A percentile compares a stretch with the other conserved stretches of the same genome.
phyloP scores from a whole-genome alignment of 192 early-diverging fungal species.

The Phycomyces nitens region DNA sequence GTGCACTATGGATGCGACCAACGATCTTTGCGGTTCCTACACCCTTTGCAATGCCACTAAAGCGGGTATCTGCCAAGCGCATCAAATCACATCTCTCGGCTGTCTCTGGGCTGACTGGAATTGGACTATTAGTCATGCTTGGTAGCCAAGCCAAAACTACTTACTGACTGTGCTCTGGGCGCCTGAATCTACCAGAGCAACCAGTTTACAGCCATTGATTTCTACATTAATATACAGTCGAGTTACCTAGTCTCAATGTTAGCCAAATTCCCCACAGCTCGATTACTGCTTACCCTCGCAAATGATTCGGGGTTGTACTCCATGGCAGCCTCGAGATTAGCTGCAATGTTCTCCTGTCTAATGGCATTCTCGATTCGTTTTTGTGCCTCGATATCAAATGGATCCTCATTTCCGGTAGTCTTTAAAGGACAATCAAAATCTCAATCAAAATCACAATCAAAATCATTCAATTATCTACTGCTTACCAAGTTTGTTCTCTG shows the following conservation, averaged over 20 bases:
- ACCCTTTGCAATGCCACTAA: conserved; percentile 85
- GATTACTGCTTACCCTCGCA: conserved; percentile 60
- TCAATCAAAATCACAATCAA: background rate
- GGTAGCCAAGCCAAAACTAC: conserved; percentile 5
- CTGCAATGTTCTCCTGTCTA: conserved; percentile 73
- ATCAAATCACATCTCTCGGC: conserved; percentile 79
- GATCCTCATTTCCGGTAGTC: conserved; percentile 66
- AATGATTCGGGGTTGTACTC: conserved; percentile 96
- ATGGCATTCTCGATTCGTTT: conserved; percentile 89
- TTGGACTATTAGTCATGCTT: background rate
- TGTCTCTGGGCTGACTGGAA: conserved; percentile 57
- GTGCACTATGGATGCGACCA: conserved; percentile 89
- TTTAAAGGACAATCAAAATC: conserved; percentile 33
- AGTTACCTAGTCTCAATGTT: conserved; percentile 51
- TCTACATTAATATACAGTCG: conserved; percentile 90
- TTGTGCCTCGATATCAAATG: conserved; percentile 90
- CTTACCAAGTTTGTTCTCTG: conserved; percentile 34
- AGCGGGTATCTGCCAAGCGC: conserved; percentile 85
- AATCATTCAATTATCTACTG: too few relatives aligned
- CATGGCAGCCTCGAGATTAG: conserved; percentile 83
- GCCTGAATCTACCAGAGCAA: conserved; percentile 96
- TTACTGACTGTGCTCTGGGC: conserved; percentile 91
- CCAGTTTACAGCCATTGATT: conserved; percentile 86
- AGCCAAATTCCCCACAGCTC: too few relatives aligned
- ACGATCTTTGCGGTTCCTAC: conserved; percentile 96